Percentiles rank a stretch among this genome's conserved stretches.
phyloP scores from a whole-genome alignment of 768 basidiomycete species.

The Clitopilus passeckerianus region DNA sequence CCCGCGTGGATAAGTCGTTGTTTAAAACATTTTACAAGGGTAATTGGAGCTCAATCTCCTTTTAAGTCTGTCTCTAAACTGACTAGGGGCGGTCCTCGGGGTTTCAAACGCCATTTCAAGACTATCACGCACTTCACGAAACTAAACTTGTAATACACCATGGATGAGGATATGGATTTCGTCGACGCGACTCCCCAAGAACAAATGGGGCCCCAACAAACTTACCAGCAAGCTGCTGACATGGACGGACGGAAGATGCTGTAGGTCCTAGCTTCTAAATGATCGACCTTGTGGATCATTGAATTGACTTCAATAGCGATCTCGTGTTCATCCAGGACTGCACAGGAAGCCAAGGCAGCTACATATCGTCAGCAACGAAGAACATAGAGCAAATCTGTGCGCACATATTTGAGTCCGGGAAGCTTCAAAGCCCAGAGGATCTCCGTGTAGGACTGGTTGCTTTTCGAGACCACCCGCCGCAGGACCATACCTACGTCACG shows the following conservation, averaged over 20 bases:
- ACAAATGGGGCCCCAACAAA: slow-evolving; percentile 20
- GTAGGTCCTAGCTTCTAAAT: slow-evolving; percentile 36
- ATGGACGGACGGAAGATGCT: slow-evolving; percentile 64
- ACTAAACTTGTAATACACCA: slow-evolving; percentile 20
- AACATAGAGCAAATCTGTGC: slow-evolving; percentile 96
- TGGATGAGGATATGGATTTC: slow-evolving; percentile 83
- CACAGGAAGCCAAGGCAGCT: slow-evolving; percentile 87
- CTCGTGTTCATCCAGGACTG: slow-evolving; percentile 95
- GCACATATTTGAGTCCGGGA: slow-evolving; percentile 91
- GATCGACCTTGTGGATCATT: slow-evolving; percentile 6
- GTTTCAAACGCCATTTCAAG: neutral
- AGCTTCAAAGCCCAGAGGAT: slow-evolving; percentile 82
- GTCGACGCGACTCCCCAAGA: slow-evolving; percentile 33
- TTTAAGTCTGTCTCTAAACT: neutral
- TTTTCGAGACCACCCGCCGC: slow-evolving; percentile 95
- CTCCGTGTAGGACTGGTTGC: slow-evolving; percentile 89
- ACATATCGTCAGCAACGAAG: slow-evolving; percentile 91
- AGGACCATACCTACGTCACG: slow-evolving; percentile 92
- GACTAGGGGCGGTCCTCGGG: neutral
- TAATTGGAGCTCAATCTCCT: neutral
- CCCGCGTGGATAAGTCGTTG: slow-evolving; percentile 4
- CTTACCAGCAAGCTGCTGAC: slow-evolving; percentile 21
- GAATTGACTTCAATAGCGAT: slow-evolving; percentile 48
- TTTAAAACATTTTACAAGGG: neutral
- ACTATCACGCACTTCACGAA: neutral